Base-by-base conservation (phyloP, 352 stramenopile species). In the Globisporangium irregulare region DNA sequence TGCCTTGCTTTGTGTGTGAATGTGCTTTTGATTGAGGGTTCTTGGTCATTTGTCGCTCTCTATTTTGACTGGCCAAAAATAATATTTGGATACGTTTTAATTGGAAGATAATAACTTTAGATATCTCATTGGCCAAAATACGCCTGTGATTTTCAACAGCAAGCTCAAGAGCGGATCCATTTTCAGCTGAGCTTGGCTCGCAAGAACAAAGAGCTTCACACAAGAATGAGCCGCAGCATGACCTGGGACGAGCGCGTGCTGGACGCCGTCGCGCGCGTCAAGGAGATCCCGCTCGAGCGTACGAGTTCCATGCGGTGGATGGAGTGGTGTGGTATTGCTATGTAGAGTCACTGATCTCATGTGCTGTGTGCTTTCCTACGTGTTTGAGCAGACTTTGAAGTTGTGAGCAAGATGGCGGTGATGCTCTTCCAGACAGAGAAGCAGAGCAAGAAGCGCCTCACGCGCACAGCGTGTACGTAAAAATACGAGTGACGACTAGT, bases 211-310 rank as follows among this genome's bases (percentile, higher is more conserved):
- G 50, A 77, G 36, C 60, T 48, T 12, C 8, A n/a, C 18, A 51
- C 20, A 2, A 22, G 12, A 38, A 82, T 77, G 71, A 79, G 71
- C 70, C 79, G 73, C 41, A 81, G 69, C 70, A 81, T 87, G 50
- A 73, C 76, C 2, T 78, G 77, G 61, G 79, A 92, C 59, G 82
- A 92, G 64, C 82, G 84, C 54, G 81, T 90, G 63, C 66, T 92
- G 50, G 76, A 89, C 29, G 78, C 72, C 12, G 53, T 91, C 12
- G 66, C 73, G 32, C 67, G 73, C 59, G 62, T 69, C 56, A 81
- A 76, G 46, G 64, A 62, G 14, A 58, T 84, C n/a, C 67, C 82
- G 0, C 10, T 68, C 0, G 82, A 90, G 66, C 75, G 84, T 90
- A 59, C 57, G 74, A 22, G 29, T 43, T 20, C 12, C n/a, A 0